Evolutionary conservation across 1,284 basidiomycete genomes (phyloP).

Genomic region (Mycena sp.): DNA sequence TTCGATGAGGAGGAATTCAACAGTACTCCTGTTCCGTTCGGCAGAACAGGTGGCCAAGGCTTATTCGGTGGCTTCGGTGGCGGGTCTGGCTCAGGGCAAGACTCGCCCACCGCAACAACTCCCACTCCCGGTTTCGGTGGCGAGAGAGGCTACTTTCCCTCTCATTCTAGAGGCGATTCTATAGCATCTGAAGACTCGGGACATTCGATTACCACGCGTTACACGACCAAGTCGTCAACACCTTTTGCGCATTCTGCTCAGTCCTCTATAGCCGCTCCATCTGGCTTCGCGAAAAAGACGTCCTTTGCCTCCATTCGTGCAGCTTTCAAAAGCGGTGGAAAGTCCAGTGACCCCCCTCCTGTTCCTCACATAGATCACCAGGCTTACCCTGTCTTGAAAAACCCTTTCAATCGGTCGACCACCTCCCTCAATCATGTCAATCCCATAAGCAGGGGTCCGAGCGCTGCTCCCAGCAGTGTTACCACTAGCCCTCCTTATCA

Average conservation of each 20-base stretch:
- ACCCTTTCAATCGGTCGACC: constrained; percentile 82
- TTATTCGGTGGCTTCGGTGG: constrained; percentile 34
- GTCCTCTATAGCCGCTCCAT: constrained; percentile 63
- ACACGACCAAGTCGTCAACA: constrained; percentile 52
- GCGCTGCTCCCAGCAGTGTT: constrained; percentile 35
- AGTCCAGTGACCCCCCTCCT: constrained; percentile 68
- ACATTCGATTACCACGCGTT: constrained; percentile 62
- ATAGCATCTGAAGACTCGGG: constrained; percentile 74
- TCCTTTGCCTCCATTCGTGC: constrained; percentile 90
- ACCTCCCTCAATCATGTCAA: constrained; percentile 66
- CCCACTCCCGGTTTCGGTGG: constrained; percentile 55
- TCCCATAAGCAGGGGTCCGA: constrained; percentile 37
- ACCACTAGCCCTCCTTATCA: constrained; percentile 51
- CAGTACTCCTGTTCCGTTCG: constrained; percentile 25
- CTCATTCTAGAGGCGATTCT: constrained; percentile 80
- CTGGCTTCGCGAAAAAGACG: constrained; percentile 79
- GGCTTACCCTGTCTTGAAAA: constrained; percentile 74
- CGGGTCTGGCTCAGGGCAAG: constrained; percentile 56
- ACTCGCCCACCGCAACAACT: constrained; percentile 72
- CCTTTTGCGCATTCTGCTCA: constrained; percentile 75
- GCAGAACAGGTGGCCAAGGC: constrained; percentile 25
- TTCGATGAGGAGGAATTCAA: constrained; percentile 54
- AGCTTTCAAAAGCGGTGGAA: constrained; percentile 79
- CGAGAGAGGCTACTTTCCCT: constrained; percentile 70
- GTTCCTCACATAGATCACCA: constrained; percentile 73